Percentiles rank a stretch among this genome's conserved stretches.
These are phyloP conservation scores for Tolypocladium ovalisporum DNA, from an alignment of 2,329 filamentous ascomycete genomes.

Conservation along the genomic window DNA sequence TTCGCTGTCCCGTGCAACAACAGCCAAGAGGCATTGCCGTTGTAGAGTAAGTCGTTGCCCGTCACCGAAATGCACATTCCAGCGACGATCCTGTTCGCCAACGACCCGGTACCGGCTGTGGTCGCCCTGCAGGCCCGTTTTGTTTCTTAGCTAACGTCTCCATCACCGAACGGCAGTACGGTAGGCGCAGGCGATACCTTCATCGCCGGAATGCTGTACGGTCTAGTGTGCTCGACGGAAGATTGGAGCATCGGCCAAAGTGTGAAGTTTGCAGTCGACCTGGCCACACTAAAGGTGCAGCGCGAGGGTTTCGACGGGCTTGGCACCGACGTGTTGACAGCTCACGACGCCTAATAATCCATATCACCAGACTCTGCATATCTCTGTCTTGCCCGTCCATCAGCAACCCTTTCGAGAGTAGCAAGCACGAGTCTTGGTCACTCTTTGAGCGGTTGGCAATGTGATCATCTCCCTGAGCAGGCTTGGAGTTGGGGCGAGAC, in stretches of 20 bases:
- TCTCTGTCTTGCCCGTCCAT: neutral
- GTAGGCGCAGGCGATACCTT: slow-evolving; percentile 70
- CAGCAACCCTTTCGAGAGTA: neutral
- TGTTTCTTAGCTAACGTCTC: neutral
- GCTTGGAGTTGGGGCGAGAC: neutral
- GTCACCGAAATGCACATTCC: neutral
- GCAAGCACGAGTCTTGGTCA: neutral
- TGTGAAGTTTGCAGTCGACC: slow-evolving; percentile 49
- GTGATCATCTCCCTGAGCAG: neutral
- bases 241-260: slow-evolving; percentile 38
- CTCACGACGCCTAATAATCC: neutral
- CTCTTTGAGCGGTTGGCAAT: neutral
- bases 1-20: slow-evolving; percentile 29
- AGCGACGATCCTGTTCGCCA: neutral
- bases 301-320: slow-evolving; percentile 54
- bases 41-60: slow-evolving; percentile 43
- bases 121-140: neutral
- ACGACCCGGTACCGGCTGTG: neutral
- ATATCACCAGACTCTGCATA: neutral
- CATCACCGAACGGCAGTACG: slow-evolving; percentile 31
- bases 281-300: slow-evolving; percentile 59
- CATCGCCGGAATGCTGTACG: slow-evolving; percentile 59
- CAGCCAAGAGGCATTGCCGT: slow-evolving; percentile 30
- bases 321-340: slow-evolving; percentile 17
- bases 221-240: slow-evolving; percentile 35